Conservation (phyloP, 441 rosid species). For the Aquilaria agallochum region DNA sequence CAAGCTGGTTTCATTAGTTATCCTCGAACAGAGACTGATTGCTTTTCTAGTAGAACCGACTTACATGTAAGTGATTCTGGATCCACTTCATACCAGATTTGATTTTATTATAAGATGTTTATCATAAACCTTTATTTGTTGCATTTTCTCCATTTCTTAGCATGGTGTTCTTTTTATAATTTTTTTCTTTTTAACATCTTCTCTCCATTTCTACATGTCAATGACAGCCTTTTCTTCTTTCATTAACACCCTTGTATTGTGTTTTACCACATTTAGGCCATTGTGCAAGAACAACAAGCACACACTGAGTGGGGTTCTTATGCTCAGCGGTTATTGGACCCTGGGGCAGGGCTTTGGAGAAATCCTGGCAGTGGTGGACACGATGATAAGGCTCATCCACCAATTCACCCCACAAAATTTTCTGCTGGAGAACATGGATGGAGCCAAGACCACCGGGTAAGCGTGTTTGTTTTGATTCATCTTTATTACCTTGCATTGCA, state of each 20-base stretch:
- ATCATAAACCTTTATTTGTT: neutral
- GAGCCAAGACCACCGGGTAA: constrained; percentile 90
- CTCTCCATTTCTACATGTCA: neutral
- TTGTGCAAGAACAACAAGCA: constrained; percentile 78
- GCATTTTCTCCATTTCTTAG: neutral
- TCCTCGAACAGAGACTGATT: constrained; percentile 97
- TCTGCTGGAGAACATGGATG: constrained; percentile 79
- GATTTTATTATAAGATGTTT: neutral
- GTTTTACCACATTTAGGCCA: constrained; percentile 43
- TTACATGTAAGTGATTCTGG: constrained; percentile 70
- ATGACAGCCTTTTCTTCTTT: no score
- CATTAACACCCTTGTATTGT: constrained; percentile 3
- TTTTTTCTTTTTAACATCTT: constrained; percentile 6
- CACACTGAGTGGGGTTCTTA: constrained; percentile 94
- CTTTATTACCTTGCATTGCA: neutral
- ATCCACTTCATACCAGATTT: constrained; percentile 3
- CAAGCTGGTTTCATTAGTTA: constrained; percentile 97
- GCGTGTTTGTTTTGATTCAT: constrained; percentile 17
- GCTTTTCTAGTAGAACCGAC: constrained; percentile 83
- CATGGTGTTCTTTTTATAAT: neutral
- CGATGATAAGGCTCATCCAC: constrained; percentile 99
- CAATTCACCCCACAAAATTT: constrained; percentile 95
- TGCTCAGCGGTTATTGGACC: constrained; percentile 74
- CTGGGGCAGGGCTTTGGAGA: constrained; percentile 82
- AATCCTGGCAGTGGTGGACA: constrained; percentile 93